These are phyloP conservation scores for Marasmius oreades DNA, from an alignment of 1,284 basidiomycete species.

Conservation along the genomic window DNA sequence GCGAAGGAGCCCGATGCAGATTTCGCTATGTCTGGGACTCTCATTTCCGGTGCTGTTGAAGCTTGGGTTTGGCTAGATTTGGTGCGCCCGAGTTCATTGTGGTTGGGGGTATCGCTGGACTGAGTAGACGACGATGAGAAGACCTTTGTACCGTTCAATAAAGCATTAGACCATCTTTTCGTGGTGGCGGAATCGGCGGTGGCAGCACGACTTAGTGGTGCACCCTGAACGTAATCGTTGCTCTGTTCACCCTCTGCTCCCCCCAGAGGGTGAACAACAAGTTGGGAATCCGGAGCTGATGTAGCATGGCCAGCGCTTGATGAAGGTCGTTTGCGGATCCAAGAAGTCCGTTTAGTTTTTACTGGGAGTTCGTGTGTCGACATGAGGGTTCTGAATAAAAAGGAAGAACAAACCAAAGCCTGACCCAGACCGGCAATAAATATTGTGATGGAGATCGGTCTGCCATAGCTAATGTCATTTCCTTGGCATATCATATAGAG, in stretches of 20 bases:
- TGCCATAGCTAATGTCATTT: too few relatives aligned
- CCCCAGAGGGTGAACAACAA: too few relatives aligned
- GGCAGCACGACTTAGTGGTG: constrained; percentile 1
- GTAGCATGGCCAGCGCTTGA: not conserved
- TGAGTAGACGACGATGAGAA: not conserved
- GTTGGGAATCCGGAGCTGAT: not conserved
- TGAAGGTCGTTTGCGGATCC: not conserved
- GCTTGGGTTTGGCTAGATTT: not conserved
- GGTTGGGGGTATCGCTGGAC: not conserved
- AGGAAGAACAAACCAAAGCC: too few relatives aligned
- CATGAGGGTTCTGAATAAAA: not conserved
- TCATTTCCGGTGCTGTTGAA: not conserved
- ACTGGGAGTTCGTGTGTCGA: not conserved
- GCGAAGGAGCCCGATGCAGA: not conserved
- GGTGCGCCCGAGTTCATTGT: not conserved
- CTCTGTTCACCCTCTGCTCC: not conserved
- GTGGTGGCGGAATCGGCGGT: not conserved
- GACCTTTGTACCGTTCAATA: not conserved
- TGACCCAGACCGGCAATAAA: too few relatives aligned
- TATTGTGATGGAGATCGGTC: too few relatives aligned
- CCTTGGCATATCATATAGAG: too few relatives aligned
- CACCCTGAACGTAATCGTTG: not conserved
- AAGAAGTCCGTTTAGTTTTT: not conserved
- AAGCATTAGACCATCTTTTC: not conserved
- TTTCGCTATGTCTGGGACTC: not conserved